Evolutionary conservation across 192 early-diverging fungal genomes (phyloP), one percentile per base, ranked within the genome.

Genomic region (Chytriomyces sp.): DNA sequence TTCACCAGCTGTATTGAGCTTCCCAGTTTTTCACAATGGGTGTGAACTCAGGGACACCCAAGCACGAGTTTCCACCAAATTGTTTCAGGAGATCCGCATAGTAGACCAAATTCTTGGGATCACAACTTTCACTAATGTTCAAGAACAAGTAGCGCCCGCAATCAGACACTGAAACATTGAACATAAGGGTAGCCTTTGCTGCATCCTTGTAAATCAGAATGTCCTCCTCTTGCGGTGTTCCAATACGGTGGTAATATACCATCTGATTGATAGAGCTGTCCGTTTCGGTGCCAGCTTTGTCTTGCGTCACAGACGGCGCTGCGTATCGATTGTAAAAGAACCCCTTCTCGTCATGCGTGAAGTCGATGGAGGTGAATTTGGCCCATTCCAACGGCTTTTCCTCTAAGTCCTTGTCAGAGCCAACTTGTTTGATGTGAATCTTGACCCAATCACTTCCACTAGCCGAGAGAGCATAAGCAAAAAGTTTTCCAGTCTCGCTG

Each of bases 391-490:
- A 19, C 3, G 78, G 78, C 17, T 75, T 75, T 3, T 59, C 71
- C 52, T 82, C 81, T 55, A 82, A 77, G 32, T 87, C 77, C 32
- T 77, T 37, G 28, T 71, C 64, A 30, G 59, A 52, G 25, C 67
- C 84, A 5, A 70, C 78, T 30, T 34, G 25, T 31, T 67, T 56
- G 5, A 89, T 70, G 64, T 89, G 82, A 44, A 89, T 81, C 6
- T 74, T 88, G 59, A 84, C 82, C 90, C 90, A 91, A 72, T 91
- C 90, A 59, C 81, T 84, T 68, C 90, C 90, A 41, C 78, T 78
- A 0, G 60, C 64, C 2, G 87, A 89, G 34, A 82, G 73, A 22
- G 75, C 81, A 75, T 90, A 91, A 1, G 76, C 86, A 70, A 84
- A 89, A 7, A 81, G 77, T 22, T 81, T 83, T 17, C 88, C 89